Conservation (phyloP, 148 eudicot species). For the Talinum fruticosum region DNA sequence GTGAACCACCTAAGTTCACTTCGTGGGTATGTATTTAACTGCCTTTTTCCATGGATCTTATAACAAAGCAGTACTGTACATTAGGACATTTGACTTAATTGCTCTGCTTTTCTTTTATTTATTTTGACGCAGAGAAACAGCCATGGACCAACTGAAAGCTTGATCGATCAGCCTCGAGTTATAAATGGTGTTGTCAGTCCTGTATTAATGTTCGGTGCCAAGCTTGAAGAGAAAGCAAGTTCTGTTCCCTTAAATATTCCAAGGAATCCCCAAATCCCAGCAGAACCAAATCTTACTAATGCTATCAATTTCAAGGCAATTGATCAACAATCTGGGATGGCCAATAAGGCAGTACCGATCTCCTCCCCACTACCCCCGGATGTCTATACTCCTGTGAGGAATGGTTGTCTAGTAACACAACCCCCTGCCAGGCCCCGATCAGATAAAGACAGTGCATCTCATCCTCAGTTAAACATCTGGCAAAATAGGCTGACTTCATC, state of each 20-base stretch:
- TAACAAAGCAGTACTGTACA: background rate
- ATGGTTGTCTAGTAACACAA: constrained; percentile 32
- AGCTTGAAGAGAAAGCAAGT: constrained; percentile 45
- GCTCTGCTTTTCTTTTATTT: background rate
- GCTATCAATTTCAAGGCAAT: constrained; percentile 37
- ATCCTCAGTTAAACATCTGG: constrained; percentile 46
- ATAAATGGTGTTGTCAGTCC: constrained; percentile 39
- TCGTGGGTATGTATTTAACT: constrained; percentile 51
- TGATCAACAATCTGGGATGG: constrained; percentile 38
- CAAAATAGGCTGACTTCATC: constrained; percentile 42
- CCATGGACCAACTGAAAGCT: constrained; percentile 45
- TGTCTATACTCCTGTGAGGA: constrained; percentile 39
- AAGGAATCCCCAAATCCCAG: constrained; percentile 33
- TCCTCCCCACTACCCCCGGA: constrained; percentile 39
- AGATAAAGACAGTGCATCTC: constrained; percentile 39
- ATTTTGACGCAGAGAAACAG: constrained; percentile 41
- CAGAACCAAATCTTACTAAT: constrained; percentile 39
- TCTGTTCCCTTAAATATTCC: constrained; percentile 34
- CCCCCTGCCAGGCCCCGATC: constrained; percentile 35
- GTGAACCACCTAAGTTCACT: constrained; percentile 53
- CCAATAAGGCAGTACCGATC: constrained; percentile 34
- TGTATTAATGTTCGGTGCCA: constrained; percentile 41
- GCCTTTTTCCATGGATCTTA: background rate
- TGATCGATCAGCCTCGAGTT: constrained; percentile 46
- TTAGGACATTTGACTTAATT: background rate